phyloP scores from a whole-genome alignment of 2,329 filamentous ascomycete species.

The Aspergillus sp. region DNA sequence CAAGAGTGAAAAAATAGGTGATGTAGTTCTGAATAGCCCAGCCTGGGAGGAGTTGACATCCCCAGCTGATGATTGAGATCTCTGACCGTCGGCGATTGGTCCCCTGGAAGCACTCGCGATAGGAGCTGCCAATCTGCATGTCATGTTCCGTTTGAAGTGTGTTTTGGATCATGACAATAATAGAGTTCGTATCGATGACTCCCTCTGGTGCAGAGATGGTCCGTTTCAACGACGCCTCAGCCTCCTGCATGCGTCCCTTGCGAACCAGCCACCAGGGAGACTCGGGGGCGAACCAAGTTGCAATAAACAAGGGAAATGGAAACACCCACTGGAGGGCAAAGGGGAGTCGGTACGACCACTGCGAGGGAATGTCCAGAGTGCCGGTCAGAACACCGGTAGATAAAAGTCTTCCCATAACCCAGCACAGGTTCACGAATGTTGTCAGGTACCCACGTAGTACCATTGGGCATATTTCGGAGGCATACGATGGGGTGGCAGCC shows the following conservation, averaged over 20 bases:
- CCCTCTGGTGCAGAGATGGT: neutral
- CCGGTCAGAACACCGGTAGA: conserved; percentile 47
- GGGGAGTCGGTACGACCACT: conserved; percentile 52
- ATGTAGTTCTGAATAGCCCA: conserved; percentile 33
- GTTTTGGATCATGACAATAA: conserved; percentile 38
- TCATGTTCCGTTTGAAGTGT: conserved; percentile 35
- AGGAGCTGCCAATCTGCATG: conserved; percentile 21
- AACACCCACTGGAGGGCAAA: conserved; percentile 52
- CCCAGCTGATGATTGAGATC: conserved; percentile 39
- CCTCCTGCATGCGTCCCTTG: conserved; percentile 16
- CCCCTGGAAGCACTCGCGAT: conserved; percentile 32
- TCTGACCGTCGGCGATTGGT: conserved; percentile 41
- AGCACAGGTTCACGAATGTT: conserved; percentile 42
- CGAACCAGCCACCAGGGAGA: conserved; percentile 51
- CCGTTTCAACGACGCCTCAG: neutral
- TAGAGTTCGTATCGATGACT: neutral
- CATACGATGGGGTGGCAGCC: conserved; percentile 41
- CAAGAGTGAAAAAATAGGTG: conserved; percentile 37
- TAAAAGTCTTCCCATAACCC: conserved; percentile 47
- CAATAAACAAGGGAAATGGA: conserved; percentile 47
- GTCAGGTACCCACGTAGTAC: conserved; percentile 40
- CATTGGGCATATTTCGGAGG: conserved; percentile 43
- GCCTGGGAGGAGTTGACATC: conserved; percentile 34
- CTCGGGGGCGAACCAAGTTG: conserved; percentile 45
- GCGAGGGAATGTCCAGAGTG: conserved; percentile 39